phyloP scores from a whole-genome alignment of 78 protist species.

The Chrysochromulina parva region DNA sequence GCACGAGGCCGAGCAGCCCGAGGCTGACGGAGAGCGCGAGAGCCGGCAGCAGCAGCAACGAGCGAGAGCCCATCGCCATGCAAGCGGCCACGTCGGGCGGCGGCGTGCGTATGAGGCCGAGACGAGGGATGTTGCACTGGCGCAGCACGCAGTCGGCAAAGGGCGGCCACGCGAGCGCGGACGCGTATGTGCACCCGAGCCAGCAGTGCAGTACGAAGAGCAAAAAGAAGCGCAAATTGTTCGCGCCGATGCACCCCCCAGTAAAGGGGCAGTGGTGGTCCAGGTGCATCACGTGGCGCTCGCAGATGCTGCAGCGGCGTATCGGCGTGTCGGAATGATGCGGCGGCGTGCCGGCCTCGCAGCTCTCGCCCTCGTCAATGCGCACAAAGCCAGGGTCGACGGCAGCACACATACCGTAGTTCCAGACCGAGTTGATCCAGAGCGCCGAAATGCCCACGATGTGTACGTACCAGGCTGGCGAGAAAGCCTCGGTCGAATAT shows the following conservation, averaged over 20 bases:
- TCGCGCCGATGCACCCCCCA: not conserved
- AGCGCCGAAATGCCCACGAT: too few species aligned
- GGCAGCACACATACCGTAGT: not conserved
- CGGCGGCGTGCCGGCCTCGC: not conserved
- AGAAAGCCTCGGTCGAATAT: not conserved
- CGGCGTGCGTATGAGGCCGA: not conserved
- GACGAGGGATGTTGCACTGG: not conserved
- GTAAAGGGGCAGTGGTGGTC: constrained; percentile 21
- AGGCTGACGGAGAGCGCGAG: not conserved
- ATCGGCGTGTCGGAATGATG: too few species aligned
- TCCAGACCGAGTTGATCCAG: not conserved
- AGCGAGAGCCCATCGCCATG: not conserved
- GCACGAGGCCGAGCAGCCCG: not conserved
- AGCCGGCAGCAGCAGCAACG: not conserved
- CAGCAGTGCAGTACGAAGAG: not conserved
- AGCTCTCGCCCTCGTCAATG: too few species aligned
- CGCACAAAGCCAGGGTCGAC: not conserved
- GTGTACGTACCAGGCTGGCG: not conserved
- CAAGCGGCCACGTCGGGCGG: constrained; percentile 2
- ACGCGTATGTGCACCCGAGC: not conserved
- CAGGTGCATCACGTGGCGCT: not conserved
- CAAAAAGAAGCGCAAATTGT: not conserved
- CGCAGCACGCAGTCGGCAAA: not conserved
- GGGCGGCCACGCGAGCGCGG: not conserved
- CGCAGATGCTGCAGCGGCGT: not conserved